Evolutionary conservation across 441 rosid genomes (phyloP).

Genomic region (Hura crepitans): DNA sequence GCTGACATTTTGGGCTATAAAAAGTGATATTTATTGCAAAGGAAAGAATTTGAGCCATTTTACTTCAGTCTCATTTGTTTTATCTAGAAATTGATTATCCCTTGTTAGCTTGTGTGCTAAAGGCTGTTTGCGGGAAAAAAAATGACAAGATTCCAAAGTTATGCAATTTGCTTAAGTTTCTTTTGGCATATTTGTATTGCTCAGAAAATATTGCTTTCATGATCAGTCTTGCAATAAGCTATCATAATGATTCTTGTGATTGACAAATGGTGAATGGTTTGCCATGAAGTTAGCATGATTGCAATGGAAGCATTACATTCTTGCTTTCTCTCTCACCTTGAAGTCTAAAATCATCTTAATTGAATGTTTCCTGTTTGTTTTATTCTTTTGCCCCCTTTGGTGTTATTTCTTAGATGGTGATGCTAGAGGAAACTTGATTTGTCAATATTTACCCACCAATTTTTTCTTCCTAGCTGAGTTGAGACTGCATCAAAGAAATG

Average conservation of each 20-base stretch:
- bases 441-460: background rate
- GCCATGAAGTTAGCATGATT: background rate
- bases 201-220: background rate
- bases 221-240: background rate
- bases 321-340: background rate
- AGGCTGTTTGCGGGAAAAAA: background rate
- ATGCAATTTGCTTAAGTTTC: conserved; percentile 9
- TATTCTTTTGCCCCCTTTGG: background rate
- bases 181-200: background rate
- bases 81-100: background rate
- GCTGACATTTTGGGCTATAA: background rate
- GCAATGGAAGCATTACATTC: background rate
- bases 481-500: too few relatives aligned
- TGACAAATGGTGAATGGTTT: background rate
- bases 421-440: conserved; percentile 5
- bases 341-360: background rate
- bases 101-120: background rate
- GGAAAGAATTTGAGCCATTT: background rate
- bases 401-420: background rate
- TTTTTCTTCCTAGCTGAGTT: too few relatives aligned
- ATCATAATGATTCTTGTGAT: background rate
- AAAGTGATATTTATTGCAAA: background rate
- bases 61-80: background rate
- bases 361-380: background rate
- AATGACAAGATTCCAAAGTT: background rate